A percentile compares a stretch with the other conserved stretches of the same genome.
Conservation (phyloP, 306 rosid species). For the Arachis stenosperma region DNA sequence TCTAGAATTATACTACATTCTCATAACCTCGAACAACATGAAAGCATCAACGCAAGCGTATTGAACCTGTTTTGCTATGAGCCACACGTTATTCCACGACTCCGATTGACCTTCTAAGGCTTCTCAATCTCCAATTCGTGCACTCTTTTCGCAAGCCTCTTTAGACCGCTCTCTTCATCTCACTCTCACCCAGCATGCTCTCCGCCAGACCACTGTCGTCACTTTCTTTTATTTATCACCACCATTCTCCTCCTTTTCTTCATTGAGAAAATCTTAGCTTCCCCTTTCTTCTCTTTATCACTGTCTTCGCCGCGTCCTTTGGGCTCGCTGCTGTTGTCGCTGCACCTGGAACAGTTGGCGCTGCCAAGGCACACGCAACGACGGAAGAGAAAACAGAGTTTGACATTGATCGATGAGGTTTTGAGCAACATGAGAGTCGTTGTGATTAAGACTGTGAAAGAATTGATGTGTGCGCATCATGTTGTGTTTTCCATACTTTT, state of each 20-base stretch:
- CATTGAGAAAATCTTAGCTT: too few relatives aligned
- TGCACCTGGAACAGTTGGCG: constrained; percentile 37
- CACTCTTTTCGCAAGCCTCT: not conserved
- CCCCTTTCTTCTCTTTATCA: too few relatives aligned
- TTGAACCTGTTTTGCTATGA: not conserved
- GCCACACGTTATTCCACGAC: not conserved
- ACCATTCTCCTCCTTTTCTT: too few relatives aligned
- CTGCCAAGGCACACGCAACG: constrained; percentile 21
- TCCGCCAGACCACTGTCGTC: constrained; percentile 22
- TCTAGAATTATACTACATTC: not conserved
- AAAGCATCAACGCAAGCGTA: constrained; percentile 23
- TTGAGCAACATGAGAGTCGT: constrained; percentile 78
- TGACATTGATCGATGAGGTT: constrained; percentile 87
- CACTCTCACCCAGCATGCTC: not conserved
- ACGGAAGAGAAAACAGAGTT: constrained; percentile 95
- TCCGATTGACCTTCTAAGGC: not conserved
- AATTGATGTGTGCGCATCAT: too few relatives aligned
- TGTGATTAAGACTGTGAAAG: constrained; percentile 83
- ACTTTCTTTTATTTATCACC: too few relatives aligned
- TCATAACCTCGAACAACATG: constrained; percentile 2
- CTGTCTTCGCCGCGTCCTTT: constrained; percentile 76
- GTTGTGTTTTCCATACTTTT: too few relatives aligned
- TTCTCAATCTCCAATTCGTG: not conserved
- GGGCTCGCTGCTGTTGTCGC: constrained; percentile 69
- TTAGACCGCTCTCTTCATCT: not conserved